These are phyloP conservation scores for Mikania micrantha DNA, from an alignment of 129 eudicot genomes.

Conservation along the genomic window DNA sequence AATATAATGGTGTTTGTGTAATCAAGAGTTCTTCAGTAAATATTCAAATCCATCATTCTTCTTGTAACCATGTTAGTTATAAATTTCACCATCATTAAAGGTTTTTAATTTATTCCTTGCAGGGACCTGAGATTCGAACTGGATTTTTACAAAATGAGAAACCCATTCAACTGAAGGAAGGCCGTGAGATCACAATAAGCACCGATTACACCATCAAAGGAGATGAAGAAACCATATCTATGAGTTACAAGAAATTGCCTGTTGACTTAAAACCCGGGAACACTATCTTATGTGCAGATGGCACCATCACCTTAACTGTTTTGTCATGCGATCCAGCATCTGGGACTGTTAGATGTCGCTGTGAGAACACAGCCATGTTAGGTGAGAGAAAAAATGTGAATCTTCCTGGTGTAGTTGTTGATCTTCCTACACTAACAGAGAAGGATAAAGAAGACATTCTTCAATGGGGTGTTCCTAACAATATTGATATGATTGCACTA, in stretches of 20 bases:
- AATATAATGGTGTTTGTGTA: not conserved
- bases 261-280: slow-evolving; percentile 84
- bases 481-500: slow-evolving; percentile 75
- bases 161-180: slow-evolving; percentile 80
- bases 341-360: slow-evolving; percentile 84
- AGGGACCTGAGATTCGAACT: slow-evolving; percentile 99
- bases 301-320: slow-evolving; percentile 74
- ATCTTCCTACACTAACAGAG: slow-evolving; percentile 76
- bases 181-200: slow-evolving; percentile 68
- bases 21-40: not conserved
- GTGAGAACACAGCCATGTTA: slow-evolving; percentile 79
- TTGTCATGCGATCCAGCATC: slow-evolving; percentile 59
- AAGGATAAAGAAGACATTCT: slow-evolving; percentile 79
- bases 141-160: slow-evolving; percentile 75
- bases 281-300: slow-evolving; percentile 83
- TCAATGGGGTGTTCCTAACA: slow-evolving; percentile 77
- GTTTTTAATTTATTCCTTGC: not conserved
- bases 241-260: slow-evolving; percentile 85
- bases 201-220: slow-evolving; percentile 86
- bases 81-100: not conserved
- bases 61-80: not conserved
- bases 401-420: slow-evolving; percentile 85
- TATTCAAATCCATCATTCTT: not conserved
- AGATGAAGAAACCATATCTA: slow-evolving; percentile 58
- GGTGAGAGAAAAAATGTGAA: slow-evolving; percentile 88